Conservation (phyloP, 257 asterid species). For the Nicotiana tabacum region DNA sequence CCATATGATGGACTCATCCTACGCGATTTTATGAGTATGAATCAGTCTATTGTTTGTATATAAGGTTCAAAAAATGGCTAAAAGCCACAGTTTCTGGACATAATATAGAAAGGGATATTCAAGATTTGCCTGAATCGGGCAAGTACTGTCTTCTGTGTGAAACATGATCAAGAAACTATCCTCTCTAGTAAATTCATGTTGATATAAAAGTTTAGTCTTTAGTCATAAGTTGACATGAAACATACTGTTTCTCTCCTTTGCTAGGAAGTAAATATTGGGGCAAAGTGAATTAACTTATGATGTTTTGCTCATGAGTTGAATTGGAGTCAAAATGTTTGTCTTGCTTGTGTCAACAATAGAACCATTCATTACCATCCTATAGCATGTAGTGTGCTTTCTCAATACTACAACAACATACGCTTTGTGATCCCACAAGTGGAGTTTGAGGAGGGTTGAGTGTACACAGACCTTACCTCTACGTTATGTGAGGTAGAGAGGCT, state of each 20-base stretch:
- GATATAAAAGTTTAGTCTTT: not conserved
- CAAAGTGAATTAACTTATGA: not conserved
- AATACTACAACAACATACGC: too few relatives aligned
- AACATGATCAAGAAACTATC: not conserved
- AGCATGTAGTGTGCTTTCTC: too few relatives aligned
- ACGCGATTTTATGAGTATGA: not conserved
- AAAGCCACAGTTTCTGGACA: not conserved
- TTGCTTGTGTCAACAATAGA: too few relatives aligned
- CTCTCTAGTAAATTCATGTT: not conserved
- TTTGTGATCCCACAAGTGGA: too few relatives aligned
- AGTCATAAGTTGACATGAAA: not conserved
- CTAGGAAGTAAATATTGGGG: not conserved
- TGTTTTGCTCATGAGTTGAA: not conserved
- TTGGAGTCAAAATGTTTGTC: not conserved
- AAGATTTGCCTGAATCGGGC: not conserved
- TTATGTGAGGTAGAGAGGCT: too few relatives aligned
- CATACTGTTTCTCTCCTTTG: not conserved
- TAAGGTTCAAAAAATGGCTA: not conserved
- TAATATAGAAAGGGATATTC: not conserved
- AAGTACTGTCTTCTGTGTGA: not conserved
- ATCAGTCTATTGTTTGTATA: not conserved
- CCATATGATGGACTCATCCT: constrained; percentile 36
- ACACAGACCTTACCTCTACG: too few relatives aligned
- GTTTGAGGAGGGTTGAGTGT: too few relatives aligned
- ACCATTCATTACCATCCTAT: too few relatives aligned